Evolutionary conservation across 805 yeast genomes (phyloP), one percentile per base, ranked within the genome.

Genomic region (Metschnikowia santaceciliae): DNA sequence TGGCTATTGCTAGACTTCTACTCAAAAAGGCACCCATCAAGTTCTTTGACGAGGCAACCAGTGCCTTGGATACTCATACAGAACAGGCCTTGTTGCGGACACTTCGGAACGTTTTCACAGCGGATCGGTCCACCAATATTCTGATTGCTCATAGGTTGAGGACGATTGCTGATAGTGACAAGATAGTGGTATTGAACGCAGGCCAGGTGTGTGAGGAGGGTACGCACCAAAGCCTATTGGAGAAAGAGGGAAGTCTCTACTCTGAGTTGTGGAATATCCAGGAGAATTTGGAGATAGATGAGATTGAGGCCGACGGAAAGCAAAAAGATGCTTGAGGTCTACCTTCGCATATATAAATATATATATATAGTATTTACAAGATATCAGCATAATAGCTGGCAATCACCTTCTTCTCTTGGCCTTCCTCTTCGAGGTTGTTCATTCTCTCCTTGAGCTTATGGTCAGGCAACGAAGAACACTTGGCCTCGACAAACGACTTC

Each of bases 21-120:
- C 70, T 94, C 58, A 94, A 94, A 67, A 77, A 82, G 55, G 82
- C 97, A 0, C 92, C 94, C 26, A 89, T 94, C 45, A 87, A 95
- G 50, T 92, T 94, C 67, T 91, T 94, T 59, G 99, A 94, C 64
- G 99, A 94, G 64, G 98, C 99, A 2, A 89, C 99, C 0, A 86
- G 96, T 44, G 98, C 99, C 0, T 75, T 94, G 43, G 99, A 94
- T 66, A 94, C 99, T 10, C 96, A 91, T 61, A 94, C 99, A 0
- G 99, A 94, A 63, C 96, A 88, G 66, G 78, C 88, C 2, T 72
- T 94, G 42, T 70, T 94, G 61, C 79, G 77, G 47, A 91, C 96
- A 0, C 86, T 94, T 47, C 79, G 84, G 57, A 62, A 71, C 2
- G 81, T 89, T 22, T 86, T 94, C 65, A 74, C 68, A 46, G 67